phyloP scores from a whole-genome alignment of 2,329 filamentous ascomycete species.

The Lasiodiplodia hormozganensis region DNA sequence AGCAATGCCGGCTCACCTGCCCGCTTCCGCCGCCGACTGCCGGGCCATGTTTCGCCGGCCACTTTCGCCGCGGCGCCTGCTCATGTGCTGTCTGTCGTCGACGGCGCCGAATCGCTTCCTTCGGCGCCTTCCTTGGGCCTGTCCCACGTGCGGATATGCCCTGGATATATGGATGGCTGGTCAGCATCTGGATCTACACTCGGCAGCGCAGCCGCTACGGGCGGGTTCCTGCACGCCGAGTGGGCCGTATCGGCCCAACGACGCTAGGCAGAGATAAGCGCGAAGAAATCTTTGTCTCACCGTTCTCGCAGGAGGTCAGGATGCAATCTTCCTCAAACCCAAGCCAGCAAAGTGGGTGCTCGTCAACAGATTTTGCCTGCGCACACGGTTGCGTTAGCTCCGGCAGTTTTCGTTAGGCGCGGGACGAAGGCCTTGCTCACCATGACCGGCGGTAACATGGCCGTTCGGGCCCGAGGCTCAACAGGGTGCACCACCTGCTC shows the following conservation, averaged over 20 bases:
- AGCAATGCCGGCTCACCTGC: conserved; percentile 12
- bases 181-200: conserved; percentile 32
- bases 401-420: conserved; percentile 18
- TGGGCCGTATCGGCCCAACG: conserved; percentile 28
- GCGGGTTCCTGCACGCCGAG: conserved; percentile 29
- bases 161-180: conserved; percentile 50
- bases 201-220: conserved; percentile 31
- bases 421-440: conserved; percentile 52
- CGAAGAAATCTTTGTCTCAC: conserved; percentile 59
- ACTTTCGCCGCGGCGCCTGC: background rate
- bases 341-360: conserved; percentile 86
- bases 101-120: conserved; percentile 43
- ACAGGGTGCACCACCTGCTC: conserved; percentile 75
- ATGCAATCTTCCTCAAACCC: conserved; percentile 95
- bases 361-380: conserved; percentile 82
- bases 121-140: conserved; percentile 61
- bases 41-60: background rate
- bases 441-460: conserved; percentile 89
- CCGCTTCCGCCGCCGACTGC: background rate
- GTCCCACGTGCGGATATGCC: conserved; percentile 78
- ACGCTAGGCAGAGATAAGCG: conserved; percentile 30
- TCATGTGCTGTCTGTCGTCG: conserved; percentile 37
- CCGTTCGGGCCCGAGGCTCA: conserved; percentile 81
- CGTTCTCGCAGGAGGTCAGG: conserved; percentile 88
- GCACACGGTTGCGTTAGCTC: conserved; percentile 33